A percentile compares a stretch with the other conserved stretches of the same genome.
Evolutionary conservation across 306 rosid species (phyloP).

Genomic region (Cercis canadensis): DNA sequence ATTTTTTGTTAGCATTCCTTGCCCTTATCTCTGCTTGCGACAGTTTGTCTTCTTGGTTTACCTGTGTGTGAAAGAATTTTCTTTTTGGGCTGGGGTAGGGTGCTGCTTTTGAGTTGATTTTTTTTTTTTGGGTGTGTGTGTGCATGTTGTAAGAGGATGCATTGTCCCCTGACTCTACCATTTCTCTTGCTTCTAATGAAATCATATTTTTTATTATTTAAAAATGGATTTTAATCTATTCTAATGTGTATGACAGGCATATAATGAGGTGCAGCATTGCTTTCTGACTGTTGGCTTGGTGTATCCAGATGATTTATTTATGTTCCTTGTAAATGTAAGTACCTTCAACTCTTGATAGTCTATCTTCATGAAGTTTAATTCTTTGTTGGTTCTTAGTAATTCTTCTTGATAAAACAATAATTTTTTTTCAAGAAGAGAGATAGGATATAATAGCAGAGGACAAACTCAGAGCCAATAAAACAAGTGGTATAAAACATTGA

Average conservation of each 20-base stretch:
- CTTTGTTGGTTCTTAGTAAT: not conserved
- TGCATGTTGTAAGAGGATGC: conserved; percentile 9
- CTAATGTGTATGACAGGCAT: conserved; percentile 64
- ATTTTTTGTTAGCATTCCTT: too few species aligned
- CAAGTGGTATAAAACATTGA: too few species aligned
- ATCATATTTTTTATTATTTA: conserved; percentile 1
- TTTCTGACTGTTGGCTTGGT: conserved; percentile 90
- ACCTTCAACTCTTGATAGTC: conserved; percentile 17
- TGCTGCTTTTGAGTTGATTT: conserved; percentile 21
- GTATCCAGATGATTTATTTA: conserved; percentile 89
- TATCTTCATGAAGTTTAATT: conserved; percentile 7
- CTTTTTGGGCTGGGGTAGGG: not conserved
- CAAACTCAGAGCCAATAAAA: conserved; percentile 16
- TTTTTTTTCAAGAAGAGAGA: not conserved
- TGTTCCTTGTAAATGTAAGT: conserved; percentile 87
- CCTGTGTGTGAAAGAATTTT: not conserved
- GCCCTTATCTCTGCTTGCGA: too few species aligned
- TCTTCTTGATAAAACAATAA: conserved; percentile 26
- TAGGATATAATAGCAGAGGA: conserved; percentile 25
- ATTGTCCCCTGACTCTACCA: conserved; percentile 10
- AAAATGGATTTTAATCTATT: conserved; percentile 21
- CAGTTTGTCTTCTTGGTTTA: too few species aligned
- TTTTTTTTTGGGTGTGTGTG: conserved; percentile 18
- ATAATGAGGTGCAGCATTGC: conserved; percentile 96
- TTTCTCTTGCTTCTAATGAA: conserved; percentile 28